Evolutionary conservation across 441 rosid genomes (phyloP), one percentile per base, ranked within the genome.

Genomic region (Brassica hybrid): DNA sequence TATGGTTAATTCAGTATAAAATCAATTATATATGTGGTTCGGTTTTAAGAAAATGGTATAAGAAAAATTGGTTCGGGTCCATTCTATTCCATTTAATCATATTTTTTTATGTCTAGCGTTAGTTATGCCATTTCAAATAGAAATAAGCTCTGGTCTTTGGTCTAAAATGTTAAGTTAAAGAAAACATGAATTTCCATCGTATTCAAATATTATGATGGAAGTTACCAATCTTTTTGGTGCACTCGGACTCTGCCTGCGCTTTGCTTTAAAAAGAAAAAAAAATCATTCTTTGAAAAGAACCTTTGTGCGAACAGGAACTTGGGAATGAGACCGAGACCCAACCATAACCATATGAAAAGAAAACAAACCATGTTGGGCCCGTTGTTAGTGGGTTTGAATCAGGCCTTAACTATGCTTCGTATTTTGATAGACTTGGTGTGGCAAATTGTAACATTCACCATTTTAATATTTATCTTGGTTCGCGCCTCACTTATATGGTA

Each of bases 191-290:
- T 69, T 69, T 62, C 4, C 32, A 76, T 54, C 7, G 16, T 62
- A 69, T 45, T 69, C 57, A 62, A 62, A 69, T 23, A 54, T 43
- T 16, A 38, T 10, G 70, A 50, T 14, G 13, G 14, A 50, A 14
- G 63, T 60, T 75, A 67, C 54, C 21, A 60, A 32, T 32, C 21
- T 60, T 60, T 60, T 21, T 54, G 23, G 59, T 67, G 72, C 72
- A 74, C 72, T 52, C 27, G n/a, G 34, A 60, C 63, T 21, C 63
- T 64, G 12, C 38, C 12, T 61, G 16, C 23, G 0, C 23, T 21
- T 66, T 73, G 25, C 41, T 63, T 41, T 41, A 11, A 43, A 11
- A 43, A 43, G 1, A 43, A 4, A 43, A 43, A 21, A 21, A 21
- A 21, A 21, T 21, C n/a, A 4, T 48, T 1, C 38, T 36, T 36